Evolutionary conservation across 257 asterid species (phyloP).

Genomic region (Solanum etuberosum): DNA sequence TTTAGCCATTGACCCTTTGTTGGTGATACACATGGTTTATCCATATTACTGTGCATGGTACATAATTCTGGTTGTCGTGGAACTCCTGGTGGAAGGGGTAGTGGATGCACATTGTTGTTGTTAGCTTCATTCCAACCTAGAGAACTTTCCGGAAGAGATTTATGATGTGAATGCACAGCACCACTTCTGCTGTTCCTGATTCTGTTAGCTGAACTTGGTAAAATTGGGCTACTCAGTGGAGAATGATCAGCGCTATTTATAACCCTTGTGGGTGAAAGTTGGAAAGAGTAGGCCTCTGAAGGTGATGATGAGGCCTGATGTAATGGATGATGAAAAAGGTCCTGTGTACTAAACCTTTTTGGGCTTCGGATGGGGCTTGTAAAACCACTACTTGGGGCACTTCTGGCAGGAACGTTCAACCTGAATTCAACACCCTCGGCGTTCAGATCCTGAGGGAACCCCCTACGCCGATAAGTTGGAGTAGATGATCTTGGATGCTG

Average conservation of each 20-base stretch:
- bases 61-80: constrained; percentile 30
- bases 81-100: constrained; percentile 72
- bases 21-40: constrained; percentile 26
- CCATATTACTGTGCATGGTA: constrained; percentile 21
- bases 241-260: constrained; percentile 33
- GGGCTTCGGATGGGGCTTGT: constrained; percentile 75
- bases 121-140: constrained; percentile 23
- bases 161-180: constrained; percentile 14
- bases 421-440: constrained; percentile 28
- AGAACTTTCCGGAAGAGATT: constrained; percentile 35
- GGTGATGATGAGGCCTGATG: constrained; percentile 15
- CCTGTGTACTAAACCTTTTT: constrained; percentile 37
- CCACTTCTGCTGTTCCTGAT: constrained; percentile 4
- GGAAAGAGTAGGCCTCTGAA: constrained; percentile 17
- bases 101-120: constrained; percentile 38
- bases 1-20: constrained; percentile 66
- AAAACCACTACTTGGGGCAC: constrained; percentile 71
- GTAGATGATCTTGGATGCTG: constrained; percentile 7
- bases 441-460: constrained; percentile 29
- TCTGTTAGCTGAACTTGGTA: constrained; percentile 13
- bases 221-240: constrained; percentile 38
- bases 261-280: constrained; percentile 9
- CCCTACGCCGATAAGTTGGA: constrained; percentile 36
- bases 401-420: constrained; percentile 34
- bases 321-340: constrained; percentile 26